Conservation (phyloP, 495 filamentous ascomycete species). For the Penicillium argentinense region DNA sequence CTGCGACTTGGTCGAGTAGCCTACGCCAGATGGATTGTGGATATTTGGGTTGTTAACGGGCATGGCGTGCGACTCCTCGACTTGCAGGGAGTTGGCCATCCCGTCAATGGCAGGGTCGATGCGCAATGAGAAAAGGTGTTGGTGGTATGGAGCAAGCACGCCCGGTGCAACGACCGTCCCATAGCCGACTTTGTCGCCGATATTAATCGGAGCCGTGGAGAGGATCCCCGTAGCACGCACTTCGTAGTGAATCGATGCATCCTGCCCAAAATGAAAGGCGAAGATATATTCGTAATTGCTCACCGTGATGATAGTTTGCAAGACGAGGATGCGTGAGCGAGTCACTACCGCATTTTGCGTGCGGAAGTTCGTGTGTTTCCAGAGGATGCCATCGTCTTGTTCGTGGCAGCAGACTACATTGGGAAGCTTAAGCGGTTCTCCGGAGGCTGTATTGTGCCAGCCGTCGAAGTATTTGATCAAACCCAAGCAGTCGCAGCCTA, state of each 20-base stretch:
- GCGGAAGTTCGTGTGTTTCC: conserved; percentile 73
- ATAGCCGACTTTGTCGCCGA: conserved; percentile 53
- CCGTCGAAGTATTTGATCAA: conserved; percentile 63
- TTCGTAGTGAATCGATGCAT: conserved; percentile 75
- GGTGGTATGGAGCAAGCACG: conserved; percentile 75
- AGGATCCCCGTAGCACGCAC: conserved; percentile 85
- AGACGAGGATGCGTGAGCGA: conserved; percentile 56
- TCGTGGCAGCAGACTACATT: conserved; percentile 68
- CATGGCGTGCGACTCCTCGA: conserved; percentile 69
- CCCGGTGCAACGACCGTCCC: conserved; percentile 86
- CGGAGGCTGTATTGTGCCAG: conserved; percentile 48
- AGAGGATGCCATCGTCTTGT: conserved; percentile 62
- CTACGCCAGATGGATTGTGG: conserved; percentile 75
- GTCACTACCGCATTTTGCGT: conserved; percentile 56
- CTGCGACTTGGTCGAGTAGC: conserved; percentile 61
- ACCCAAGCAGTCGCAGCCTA: conserved; percentile 65
- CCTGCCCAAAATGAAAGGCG: conserved; percentile 79
- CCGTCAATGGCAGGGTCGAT: conserved; percentile 83
- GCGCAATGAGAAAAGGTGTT: conserved; percentile 87
- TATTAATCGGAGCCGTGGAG: conserved; percentile 72
- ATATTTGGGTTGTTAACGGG: conserved; percentile 49
- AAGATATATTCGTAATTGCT: conserved; percentile 88
- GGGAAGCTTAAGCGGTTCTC: conserved; percentile 49
- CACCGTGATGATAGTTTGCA: conserved; percentile 79
- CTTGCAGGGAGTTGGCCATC: conserved; percentile 60